These are phyloP conservation scores for Pyrrhoderma lamaoense DNA, from an alignment of 1,284 basidiomycete genomes.

Conservation along the genomic window DNA sequence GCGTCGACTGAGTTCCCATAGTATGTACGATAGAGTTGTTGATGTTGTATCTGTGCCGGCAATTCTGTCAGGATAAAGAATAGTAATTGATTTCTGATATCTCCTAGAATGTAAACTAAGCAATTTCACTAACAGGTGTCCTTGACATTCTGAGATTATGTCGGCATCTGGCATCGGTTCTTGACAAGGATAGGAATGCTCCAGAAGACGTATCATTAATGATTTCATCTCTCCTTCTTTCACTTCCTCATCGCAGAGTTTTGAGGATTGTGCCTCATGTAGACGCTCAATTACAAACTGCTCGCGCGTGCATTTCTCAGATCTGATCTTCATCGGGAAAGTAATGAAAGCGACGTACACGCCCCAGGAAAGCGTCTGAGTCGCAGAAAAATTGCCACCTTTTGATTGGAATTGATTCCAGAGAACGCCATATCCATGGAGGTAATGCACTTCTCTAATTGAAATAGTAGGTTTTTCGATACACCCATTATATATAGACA, in stretches of 20 bases:
- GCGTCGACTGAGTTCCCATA: constrained; percentile 22
- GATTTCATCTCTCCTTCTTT: not conserved
- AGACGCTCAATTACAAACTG: constrained; percentile 11
- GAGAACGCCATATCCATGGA: constrained; percentile 14
- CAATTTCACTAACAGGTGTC: constrained; percentile 17
- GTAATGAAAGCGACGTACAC: constrained; percentile 4
- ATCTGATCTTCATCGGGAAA: not conserved
- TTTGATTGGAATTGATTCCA: constrained; percentile 12
- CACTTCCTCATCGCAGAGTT: not conserved
- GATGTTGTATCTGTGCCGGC: constrained; percentile 24
- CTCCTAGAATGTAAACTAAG: not conserved
- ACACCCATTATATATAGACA: too few relatives aligned
- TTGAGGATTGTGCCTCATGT: not conserved
- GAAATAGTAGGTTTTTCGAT: too few relatives aligned
- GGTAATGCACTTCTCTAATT: constrained; percentile 15
- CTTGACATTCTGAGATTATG: constrained; percentile 19
- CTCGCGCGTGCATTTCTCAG: not conserved
- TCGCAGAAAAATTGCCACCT: constrained; percentile 17
- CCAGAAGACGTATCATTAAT: constrained; percentile 7
- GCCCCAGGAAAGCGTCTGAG: constrained; percentile 10
- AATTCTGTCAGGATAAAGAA: constrained; percentile 20
- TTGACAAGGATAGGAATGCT: constrained; percentile 6
- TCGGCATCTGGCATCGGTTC: constrained; percentile 17
- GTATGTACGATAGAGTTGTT: constrained; percentile 20
- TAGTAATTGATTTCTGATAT: too few relatives aligned